A percentile compares a stretch with the other conserved stretches of the same genome.
Evolutionary conservation across 208 protist genomes (phyloP).

Genomic region (Naegleria fowleri): DNA sequence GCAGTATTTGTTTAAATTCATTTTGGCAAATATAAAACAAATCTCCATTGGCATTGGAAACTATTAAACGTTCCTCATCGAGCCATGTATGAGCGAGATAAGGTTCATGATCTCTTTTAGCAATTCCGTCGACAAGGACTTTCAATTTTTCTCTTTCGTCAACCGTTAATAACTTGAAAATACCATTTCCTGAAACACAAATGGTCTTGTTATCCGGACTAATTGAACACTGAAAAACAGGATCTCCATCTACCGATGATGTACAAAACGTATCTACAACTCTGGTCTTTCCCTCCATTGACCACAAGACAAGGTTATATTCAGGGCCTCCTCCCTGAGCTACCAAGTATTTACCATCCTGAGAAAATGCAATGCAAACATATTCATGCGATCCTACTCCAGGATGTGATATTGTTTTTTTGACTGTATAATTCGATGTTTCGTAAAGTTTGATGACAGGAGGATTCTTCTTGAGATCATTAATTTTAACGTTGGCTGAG

Average conservation of each 20-base stretch:
- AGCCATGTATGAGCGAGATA: constrained; percentile 88
- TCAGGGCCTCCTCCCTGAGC: constrained; percentile 67
- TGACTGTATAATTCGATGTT: constrained; percentile 68
- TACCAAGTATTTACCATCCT: constrained; percentile 72
- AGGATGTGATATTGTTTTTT: constrained; percentile 64
- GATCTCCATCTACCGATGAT: constrained; percentile 46
- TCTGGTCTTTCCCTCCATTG: constrained; percentile 73
- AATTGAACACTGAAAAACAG: constrained; percentile 80
- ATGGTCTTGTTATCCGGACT: constrained; percentile 73
- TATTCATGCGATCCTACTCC: constrained; percentile 69
- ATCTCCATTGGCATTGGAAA: constrained; percentile 83
- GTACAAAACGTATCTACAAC: constrained; percentile 53
- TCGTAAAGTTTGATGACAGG: constrained; percentile 72
- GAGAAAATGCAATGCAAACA: constrained; percentile 67
- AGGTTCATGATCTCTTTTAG: constrained; percentile 59
- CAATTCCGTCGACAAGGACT: constrained; percentile 50
- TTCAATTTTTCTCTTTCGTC: constrained; percentile 64
- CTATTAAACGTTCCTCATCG: constrained; percentile 72
- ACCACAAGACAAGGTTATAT: constrained; percentile 77
- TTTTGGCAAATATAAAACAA: constrained; percentile 82
- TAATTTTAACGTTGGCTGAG: too few relatives aligned
- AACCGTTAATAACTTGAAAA: constrained; percentile 76
- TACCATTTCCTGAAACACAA: constrained; percentile 77
- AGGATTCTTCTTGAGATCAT: not conserved
- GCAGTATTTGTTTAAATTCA: constrained; percentile 72